Base-by-base conservation (phyloP, 208 protist genomes). In the Trypanosoma melophagium region DNA sequence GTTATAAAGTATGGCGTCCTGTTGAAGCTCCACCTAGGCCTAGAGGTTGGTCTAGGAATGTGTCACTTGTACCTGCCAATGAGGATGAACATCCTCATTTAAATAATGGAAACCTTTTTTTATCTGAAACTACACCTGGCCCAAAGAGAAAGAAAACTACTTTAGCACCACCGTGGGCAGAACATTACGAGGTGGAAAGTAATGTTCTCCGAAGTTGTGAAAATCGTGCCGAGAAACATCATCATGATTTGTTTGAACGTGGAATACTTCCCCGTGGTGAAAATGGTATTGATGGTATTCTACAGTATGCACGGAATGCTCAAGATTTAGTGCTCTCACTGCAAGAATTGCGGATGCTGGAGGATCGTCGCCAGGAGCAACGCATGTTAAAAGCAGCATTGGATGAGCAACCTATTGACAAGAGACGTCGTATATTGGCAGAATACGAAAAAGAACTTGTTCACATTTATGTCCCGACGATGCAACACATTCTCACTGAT, bases 361-460 rank as follows among this genome's bases (percentile, higher is more conserved):
- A 66, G 13, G 81, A 84, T 62, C 68, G 70, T 25, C 47, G 62
- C 25, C 28, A n/a, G 8, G n/a, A 40, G 2, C 79, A 90, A 51
- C 56, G 12, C 1, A 25, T 56, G 7, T 66, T 83, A 21, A 70
- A 60, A 17, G 54, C 28, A 2, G 81, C 79, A 31, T 64, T 90
- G n/a, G 84, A 87, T 44, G 45, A 67, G 35, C 84, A 90, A 69
- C 60, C 68, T 12, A 41, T 75, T 25, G 73, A 76, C 47, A 79
- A 79, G n/a, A 68, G 75, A 13, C 72, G 76, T 65, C 70, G 69
- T 16, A 31, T 60, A 13, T 62, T 85, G 17, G 61, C 69, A 0
- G 72, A 76, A 24, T 86, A 86, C 57, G 77, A 90, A 54, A 76
- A 80, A 41, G 84, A 90, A 38, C 71, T 90, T 12, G 81, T 85